Percentiles rank a stretch among this genome's conserved stretches.
Evolutionary conservation across 1,284 basidiomycete species (phyloP).

Genomic region (Rhodotorula sp.): DNA sequence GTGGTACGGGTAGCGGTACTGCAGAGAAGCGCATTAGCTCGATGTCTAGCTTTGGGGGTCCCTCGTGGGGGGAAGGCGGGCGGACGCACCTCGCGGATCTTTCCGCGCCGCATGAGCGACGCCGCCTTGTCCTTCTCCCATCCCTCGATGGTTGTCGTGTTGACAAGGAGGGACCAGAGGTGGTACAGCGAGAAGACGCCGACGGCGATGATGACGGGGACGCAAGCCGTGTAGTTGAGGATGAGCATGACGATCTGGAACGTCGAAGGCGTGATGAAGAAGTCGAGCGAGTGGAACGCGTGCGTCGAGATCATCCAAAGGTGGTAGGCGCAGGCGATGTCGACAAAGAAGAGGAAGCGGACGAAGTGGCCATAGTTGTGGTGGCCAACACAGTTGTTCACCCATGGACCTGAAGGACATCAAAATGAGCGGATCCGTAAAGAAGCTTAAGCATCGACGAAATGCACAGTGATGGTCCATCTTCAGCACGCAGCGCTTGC

Average conservation of each 20-base stretch:
- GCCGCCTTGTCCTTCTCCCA: constrained; percentile 97
- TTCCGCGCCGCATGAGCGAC: constrained; percentile 78
- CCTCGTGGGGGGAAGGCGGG: constrained; percentile 8
- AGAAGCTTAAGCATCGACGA: not conserved
- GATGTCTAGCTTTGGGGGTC: constrained; percentile 3
- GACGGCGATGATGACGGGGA: constrained; percentile 81
- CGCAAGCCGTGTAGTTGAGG: constrained; percentile 75
- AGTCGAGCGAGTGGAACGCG: constrained; percentile 51
- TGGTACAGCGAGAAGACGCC: constrained; percentile 80
- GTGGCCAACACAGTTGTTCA: constrained; percentile 70
- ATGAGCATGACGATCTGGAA: constrained; percentile 73
- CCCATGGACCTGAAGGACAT: constrained; percentile 62
- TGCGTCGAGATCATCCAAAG: constrained; percentile 71
- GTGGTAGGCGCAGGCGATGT: constrained; percentile 81
- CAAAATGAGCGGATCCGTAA: no score
- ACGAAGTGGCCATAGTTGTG: constrained; percentile 87
- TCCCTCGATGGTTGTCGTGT: constrained; percentile 93
- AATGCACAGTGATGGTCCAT: constrained; percentile 86
- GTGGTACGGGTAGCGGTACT: constrained; percentile 90
- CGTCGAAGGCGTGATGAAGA: constrained; percentile 61
- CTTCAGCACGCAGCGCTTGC: constrained; percentile 71
- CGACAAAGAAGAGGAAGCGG: constrained; percentile 88
- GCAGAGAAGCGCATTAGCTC: not conserved
- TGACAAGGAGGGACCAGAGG: constrained; percentile 73
- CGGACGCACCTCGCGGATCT: constrained; percentile 69